Evolutionary conservation across 2,329 filamentous ascomycete genomes (phyloP), one percentile per base, ranked within the genome.

Genomic region (Curvularia sp.): DNA sequence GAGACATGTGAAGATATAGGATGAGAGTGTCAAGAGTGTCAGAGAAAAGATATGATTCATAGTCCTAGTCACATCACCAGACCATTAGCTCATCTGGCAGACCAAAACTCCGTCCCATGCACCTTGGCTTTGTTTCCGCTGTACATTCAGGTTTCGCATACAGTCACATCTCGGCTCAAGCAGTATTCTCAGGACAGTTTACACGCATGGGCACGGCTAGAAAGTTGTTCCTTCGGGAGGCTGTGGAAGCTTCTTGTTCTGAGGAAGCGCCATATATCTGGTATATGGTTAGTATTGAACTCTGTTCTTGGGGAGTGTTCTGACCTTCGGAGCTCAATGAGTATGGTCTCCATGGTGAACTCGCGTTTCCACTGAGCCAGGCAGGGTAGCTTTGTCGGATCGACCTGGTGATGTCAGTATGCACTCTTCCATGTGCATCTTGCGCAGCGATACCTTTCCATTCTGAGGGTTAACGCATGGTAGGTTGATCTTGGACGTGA

Each of bases 221-320:
- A 84, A 89, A 30, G 81, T 89, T 28, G 90, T 87, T 57, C 93
- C 93, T 81, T 99, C 95, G 3, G 91, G 86, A 39, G 95, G 95
- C 78, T 99, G 95, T 12, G 92, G 90, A 28, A 97, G 87, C 81
- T 98, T 98, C 86, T 97, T 97, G 82, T 98, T 90, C 67, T 88
- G 84, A 25, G 91, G 88, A 59, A 93, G 86, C 28, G 94, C 94
- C 95, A 99, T 98, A 77, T 91, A 96, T 79, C 93, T 96, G 66
- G 43, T 53, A 15, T 18, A 5, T 15, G 39, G 42, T 64, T 28
- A 61, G 60, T 32, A 49, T 49, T 32, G 19, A 58, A 27, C 47
- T 21, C n/a, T 32, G 13, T 28, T 25, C 8, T 47, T 7, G 5
- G 15, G 21, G n/a, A 39, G 4, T 32, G 5, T 27, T 62, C 82